Evolutionary conservation across 1,139 yeast species (phyloP).

Genomic region (Magnusiomyces magnusii): DNA sequence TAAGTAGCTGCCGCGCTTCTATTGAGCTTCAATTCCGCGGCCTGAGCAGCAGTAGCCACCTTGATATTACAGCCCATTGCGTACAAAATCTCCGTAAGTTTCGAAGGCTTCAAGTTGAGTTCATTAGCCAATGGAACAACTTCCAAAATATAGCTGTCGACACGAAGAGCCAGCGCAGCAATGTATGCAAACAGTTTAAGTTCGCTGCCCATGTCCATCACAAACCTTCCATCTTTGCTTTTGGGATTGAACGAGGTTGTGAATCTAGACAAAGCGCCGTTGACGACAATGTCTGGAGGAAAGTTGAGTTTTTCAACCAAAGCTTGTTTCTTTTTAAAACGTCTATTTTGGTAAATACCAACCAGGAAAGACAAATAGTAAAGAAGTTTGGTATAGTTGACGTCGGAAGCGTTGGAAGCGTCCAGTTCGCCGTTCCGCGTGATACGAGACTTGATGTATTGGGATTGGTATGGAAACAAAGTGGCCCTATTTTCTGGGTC

Average conservation of each 20-base stretch:
- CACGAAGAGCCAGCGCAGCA: conserved; percentile 62
- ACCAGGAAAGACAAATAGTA: conserved; percentile 73
- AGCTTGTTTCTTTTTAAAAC: conserved; percentile 47
- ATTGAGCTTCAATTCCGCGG: conserved; percentile 65
- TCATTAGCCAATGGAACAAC: conserved; percentile 80
- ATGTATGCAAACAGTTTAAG: conserved; percentile 79
- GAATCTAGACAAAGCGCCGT: conserved; percentile 64
- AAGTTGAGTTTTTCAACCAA: conserved; percentile 55
- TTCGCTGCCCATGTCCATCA: conserved; percentile 82
- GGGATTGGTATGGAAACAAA: conserved; percentile 49
- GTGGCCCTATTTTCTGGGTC: conserved; percentile 46
- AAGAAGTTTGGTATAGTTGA: conserved; percentile 56
- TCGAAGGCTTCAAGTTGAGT: conserved; percentile 72
- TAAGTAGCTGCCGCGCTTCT: conserved; percentile 44
- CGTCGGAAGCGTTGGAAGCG: conserved; percentile 27
- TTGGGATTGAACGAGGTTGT: conserved; percentile 30
- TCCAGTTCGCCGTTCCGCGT: conserved; percentile 19
- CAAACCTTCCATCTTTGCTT: conserved; percentile 49
- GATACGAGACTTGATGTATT: conserved; percentile 4
- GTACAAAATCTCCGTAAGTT: conserved; percentile 58
- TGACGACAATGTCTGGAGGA: conserved; percentile 63
- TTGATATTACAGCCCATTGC: conserved; percentile 79
- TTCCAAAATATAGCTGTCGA: conserved; percentile 69
- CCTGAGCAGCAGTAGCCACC: conserved; percentile 72
- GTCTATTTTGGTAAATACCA: conserved; percentile 55